Conservation (phyloP, 202 grass and related monocot genomes). For the Schoenoplectus triqueter region DNA sequence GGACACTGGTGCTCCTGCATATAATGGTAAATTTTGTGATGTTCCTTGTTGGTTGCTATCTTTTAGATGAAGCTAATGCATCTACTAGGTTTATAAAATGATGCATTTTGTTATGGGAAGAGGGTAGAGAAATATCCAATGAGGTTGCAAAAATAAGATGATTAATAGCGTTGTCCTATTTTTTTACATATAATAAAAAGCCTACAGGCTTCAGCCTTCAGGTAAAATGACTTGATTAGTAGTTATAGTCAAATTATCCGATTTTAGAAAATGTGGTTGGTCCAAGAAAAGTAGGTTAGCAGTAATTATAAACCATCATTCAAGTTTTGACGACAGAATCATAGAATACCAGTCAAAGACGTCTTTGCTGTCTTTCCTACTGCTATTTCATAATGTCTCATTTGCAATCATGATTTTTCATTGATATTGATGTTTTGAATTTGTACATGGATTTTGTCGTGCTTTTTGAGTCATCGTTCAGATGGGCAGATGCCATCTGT, state of each 20-base stretch:
- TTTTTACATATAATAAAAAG: not conserved
- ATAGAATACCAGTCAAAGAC: slow-evolving; percentile 6
- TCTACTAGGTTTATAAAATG: not conserved
- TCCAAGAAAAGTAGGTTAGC: not conserved
- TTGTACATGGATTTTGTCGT: too few relatives aligned
- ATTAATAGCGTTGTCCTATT: not conserved
- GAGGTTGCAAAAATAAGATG: not conserved
- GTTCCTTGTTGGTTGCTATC: not conserved
- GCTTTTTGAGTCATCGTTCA: not conserved
- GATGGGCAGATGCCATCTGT: not conserved
- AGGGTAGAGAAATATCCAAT: not conserved
- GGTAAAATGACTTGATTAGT: slow-evolving; percentile 15
- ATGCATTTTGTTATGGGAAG: slow-evolving; percentile 5
- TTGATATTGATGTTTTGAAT: slow-evolving; percentile 27
- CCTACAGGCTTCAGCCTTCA: not conserved
- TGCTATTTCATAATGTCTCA: not conserved
- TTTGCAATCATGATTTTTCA: not conserved
- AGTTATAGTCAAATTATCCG: not conserved
- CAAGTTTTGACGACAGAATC: not conserved
- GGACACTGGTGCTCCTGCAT: not conserved
- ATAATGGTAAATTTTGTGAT: not conserved
- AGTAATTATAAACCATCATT: not conserved
- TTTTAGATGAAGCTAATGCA: slow-evolving; percentile 4
- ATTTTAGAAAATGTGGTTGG: too few relatives aligned
- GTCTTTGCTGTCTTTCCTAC: not conserved